These are phyloP conservation scores for Trypanosoma melophagium DNA, from an alignment of 208 protist species.

Conservation along the genomic window DNA sequence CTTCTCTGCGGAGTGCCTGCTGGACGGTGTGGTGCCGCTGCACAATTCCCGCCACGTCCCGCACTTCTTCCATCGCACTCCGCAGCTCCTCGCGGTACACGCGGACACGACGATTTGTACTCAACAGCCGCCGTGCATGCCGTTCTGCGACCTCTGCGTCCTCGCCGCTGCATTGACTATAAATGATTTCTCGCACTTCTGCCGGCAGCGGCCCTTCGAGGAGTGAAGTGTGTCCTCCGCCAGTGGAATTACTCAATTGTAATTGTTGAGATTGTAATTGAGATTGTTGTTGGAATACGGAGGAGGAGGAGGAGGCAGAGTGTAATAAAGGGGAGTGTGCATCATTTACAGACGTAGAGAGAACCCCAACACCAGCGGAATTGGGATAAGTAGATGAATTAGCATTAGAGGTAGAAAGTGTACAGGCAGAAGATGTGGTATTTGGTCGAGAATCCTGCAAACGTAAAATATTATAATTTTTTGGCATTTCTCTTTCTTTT, in stretches of 20 bases:
- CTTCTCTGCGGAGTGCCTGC: slow-evolving; percentile 45
- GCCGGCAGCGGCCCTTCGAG: slow-evolving; percentile 73
- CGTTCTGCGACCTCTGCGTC: slow-evolving; percentile 59
- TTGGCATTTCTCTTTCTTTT: too few relatives aligned
- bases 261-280: background rate
- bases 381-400: too few relatives aligned
- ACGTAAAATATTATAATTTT: too few relatives aligned
- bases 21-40: slow-evolving; percentile 50
- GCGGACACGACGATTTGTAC: slow-evolving; percentile 67
- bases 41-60: slow-evolving; percentile 49
- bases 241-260: background rate
- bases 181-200: slow-evolving; percentile 72
- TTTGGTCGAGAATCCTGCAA: too few relatives aligned
- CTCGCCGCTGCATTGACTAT: slow-evolving; percentile 35
- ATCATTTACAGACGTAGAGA: too few relatives aligned
- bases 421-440: too few relatives aligned
- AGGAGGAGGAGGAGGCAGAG: too few relatives aligned
- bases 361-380: too few relatives aligned
- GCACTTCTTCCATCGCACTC: slow-evolving; percentile 63
- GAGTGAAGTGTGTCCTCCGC: background rate
- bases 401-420: too few relatives aligned
- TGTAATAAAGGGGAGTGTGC: too few relatives aligned
- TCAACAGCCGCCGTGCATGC: slow-evolving; percentile 75
- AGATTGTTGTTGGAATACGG: too few relatives aligned
- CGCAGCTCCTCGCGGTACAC: slow-evolving; percentile 82